phyloP scores from a whole-genome alignment of 768 basidiomycete species.

The Trametes cinnabarina region DNA sequence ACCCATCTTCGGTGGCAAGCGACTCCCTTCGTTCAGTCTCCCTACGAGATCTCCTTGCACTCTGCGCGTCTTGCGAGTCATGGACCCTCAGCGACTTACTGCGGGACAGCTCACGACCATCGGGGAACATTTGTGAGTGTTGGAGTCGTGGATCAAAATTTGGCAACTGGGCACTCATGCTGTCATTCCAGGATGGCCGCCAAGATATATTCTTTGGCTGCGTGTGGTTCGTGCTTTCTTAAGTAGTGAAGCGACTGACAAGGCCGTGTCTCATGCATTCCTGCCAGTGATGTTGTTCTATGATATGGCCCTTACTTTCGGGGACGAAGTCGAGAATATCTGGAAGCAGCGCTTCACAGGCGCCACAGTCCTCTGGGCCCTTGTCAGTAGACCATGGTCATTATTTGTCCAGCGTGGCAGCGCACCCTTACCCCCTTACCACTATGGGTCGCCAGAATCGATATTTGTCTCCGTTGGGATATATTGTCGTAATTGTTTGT shows the following conservation, averaged over 20 bases:
- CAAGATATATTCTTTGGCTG: conserved; percentile 23
- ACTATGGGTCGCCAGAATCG: too few species aligned
- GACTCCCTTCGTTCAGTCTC: not conserved
- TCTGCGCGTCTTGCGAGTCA: not conserved
- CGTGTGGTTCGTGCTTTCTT: conserved; percentile 14
- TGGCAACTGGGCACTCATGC: not conserved
- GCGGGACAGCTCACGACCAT: conserved; percentile 9
- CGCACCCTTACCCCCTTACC: too few species aligned
- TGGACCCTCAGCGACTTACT: conserved; percentile 2
- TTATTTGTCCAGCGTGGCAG: not conserved
- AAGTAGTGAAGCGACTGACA: not conserved
- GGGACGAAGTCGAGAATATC: conserved; percentile 23
- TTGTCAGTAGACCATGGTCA: conserved; percentile 6
- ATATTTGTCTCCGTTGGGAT: conserved; percentile 26
- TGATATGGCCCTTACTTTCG: conserved; percentile 23
- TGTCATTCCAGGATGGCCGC: conserved; percentile 14
- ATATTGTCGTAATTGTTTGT: conserved; percentile 29
- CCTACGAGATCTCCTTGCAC: not conserved
- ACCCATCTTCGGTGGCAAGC: too few species aligned
- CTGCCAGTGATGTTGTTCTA: conserved; percentile 22
- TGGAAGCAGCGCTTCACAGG: conserved; percentile 26
- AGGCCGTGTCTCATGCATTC: not conserved
- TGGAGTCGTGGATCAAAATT: too few species aligned
- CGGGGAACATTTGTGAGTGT: conserved; percentile 17
- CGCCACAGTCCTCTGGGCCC: conserved; percentile 23